Base-by-base conservation (phyloP, 2,329 filamentous ascomycete genomes). In the Pestalotiopsis sp. region DNA sequence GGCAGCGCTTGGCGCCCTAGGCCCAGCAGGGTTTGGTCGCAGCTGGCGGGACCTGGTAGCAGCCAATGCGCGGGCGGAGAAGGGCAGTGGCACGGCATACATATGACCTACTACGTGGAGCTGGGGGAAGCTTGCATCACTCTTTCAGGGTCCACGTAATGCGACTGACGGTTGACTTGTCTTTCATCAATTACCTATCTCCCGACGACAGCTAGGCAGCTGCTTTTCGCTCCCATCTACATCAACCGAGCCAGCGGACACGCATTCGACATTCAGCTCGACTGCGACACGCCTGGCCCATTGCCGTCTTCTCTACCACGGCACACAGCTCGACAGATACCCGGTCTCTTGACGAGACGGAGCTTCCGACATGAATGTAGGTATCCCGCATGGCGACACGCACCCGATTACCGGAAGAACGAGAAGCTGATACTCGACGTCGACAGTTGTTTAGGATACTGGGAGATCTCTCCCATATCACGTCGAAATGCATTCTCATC, bases 401-500 rank as follows among this genome's bases (percentile, higher is more conserved):
- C 25, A 25, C 14, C 20, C 13, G 27, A 17, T 39, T 20, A 3
- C 61, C 12, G 36, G 31, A 58, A 14, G 36, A 6, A 38, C 25
- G 11, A 62, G 62, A 39, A 72, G 62, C 25, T 62, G 23, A 17
- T 59, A 14, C 39, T 11, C 38, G 23, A 17, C 36, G 31, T 66
- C 3, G 7, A 17, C 36, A 90, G 88, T 72, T 87, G 75, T 89
- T 97, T 82, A 93, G 94, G 76, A 87, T 97, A 76, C 80, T 94
- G 75, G 95, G 89, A 78, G 95, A 98, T 80, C 81, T 95, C 75
- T 94, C 92, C 76, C 95, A 98, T 79, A 89, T 94, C 61, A 85
- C 90, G 63, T 96, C 94, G 68, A 98, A 97, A 87, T 90, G 91
- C 79, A 96, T 98, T 78, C 87, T 98, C 75, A 94, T 98, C 82